Percentiles rank a stretch among this genome's conserved stretches.
phyloP scores from a whole-genome alignment of 306 rosid genomes.

The barrel medic (Medicago truncatula) region DNA sequence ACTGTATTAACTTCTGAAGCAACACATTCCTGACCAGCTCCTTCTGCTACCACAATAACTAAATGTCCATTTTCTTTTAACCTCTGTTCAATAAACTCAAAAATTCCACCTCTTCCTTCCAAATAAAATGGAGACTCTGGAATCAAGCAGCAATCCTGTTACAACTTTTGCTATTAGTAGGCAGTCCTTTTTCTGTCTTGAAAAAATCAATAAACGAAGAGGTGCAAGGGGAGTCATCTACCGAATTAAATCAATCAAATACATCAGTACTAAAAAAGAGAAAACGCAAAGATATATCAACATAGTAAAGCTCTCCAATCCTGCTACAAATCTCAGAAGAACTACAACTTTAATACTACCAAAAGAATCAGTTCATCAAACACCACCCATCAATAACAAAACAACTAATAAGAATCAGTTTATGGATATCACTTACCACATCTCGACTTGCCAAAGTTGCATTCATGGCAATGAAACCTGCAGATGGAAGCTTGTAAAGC shows the following conservation, averaged over 20 bases:
- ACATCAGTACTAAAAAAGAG: background rate
- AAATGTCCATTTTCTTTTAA: constrained; percentile 91
- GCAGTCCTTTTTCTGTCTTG: constrained; percentile 30
- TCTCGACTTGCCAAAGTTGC: constrained; percentile 99
- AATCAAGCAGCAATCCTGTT: constrained; percentile 98
- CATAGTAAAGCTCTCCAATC: background rate
- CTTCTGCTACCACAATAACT: constrained; percentile 94
- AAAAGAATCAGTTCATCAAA: constrained; percentile 35
- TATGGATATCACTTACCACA: constrained; percentile 66
- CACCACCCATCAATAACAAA: constrained; percentile 9
- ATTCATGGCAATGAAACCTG: constrained; percentile 93
- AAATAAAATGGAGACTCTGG: constrained; percentile 96
- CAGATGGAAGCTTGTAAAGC: constrained; percentile 54
- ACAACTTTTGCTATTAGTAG: constrained; percentile 50
- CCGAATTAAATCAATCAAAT: background rate
- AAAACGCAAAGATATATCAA: background rate
- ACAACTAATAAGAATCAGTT: constrained; percentile 34
- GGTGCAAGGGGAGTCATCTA: background rate
- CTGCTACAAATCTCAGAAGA: background rate
- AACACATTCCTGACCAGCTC: constrained; percentile 89
- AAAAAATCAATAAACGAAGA: constrained; percentile 3
- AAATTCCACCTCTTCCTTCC: constrained; percentile 91
- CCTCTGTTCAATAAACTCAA: constrained; percentile 75
- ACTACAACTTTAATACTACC: constrained; percentile 28
- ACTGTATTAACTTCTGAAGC: constrained; percentile 57